Evolutionary conservation across 257 asterid genomes (phyloP), one percentile per base, ranked within the genome.

Genomic region (Solanum virginianum): DNA sequence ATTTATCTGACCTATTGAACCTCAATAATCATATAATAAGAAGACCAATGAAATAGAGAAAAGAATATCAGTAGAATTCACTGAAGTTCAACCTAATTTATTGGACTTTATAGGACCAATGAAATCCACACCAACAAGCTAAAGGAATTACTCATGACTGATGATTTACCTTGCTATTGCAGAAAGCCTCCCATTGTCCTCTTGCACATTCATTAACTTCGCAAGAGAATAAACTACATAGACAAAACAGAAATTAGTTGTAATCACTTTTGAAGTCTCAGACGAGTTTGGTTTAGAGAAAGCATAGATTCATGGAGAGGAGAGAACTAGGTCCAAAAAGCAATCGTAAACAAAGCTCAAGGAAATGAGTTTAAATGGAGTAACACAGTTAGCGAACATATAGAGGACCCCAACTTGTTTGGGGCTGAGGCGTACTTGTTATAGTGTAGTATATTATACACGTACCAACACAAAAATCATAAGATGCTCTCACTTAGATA

Each of bases 131-230:
- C 53, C 54, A 20, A 71, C 80, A 71, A 71, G 80, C 80, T 72
- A 45, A n/a, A 1, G 5, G 57, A 72, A 72, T 12, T 10, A 72
- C 12, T 45, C 2, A 45, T 4, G 54, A 45, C 57, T 72, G 57
- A 45, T 54, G 10, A 62, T 54, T 55, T 88, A 95, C 99, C 99
- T 95, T 66, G 98, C 98, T 85, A 97, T 97, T 80, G 99, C 97
- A 75, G 99, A 97, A 80, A 97, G 91, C 85, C 84, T 91, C 72
- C 98, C 89, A 68, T 93, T 90, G 88, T 97, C 98, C 86, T 95
- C 99, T 92, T 93, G 93, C 91, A 95, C 97, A 86, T 96, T 96
- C 98, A 96, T 96, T 80, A 96, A 90, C 91, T 95, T 96, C 49
- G 98, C 98, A 85, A 97, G 94, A 79, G 98, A 87, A 90, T 92